Percentiles rank a stretch among this genome's conserved stretches.
Conservation (phyloP, 1,139 yeast species). For the Wickerhamomyces sp. region DNA sequence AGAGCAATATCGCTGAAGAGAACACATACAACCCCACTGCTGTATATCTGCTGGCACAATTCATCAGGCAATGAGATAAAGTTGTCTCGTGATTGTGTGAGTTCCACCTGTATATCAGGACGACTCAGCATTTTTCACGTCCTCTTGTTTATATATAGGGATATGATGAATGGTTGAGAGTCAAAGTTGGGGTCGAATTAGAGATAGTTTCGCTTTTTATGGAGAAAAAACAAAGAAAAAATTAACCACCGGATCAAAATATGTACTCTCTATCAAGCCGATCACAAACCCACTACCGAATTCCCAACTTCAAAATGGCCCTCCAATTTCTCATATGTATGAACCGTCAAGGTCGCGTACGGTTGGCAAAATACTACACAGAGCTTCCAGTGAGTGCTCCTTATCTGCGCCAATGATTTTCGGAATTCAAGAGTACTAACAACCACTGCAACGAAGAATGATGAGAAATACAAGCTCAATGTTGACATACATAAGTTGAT, state of each 20-base stretch:
- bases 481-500: slow-evolving; percentile 77
- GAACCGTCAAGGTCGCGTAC: slow-evolving; percentile 89
- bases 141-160: neutral
- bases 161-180: neutral
- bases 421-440: too few relatives aligned
- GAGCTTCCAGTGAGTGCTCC: slow-evolving; percentile 26
- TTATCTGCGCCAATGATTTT: neutral
- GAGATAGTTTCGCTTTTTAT: too few relatives aligned
- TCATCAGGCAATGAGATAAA: slow-evolving; percentile 55
- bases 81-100: slow-evolving; percentile 42
- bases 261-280: too few relatives aligned
- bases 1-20: neutral
- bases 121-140: slow-evolving; percentile 10
- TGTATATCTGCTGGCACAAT: slow-evolving; percentile 42
- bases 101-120: slow-evolving; percentile 25
- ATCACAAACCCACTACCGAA: too few relatives aligned
- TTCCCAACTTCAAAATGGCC: too few relatives aligned
- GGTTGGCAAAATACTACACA: slow-evolving; percentile 74
- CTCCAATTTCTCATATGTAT: slow-evolving; percentile 76
- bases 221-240: neutral
- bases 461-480: slow-evolving; percentile 46
- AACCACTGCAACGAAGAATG: slow-evolving; percentile 38
- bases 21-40: slow-evolving; percentile 42
- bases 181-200: neutral
- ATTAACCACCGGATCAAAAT: neutral